phyloP scores from a whole-genome alignment of 805 yeast species.

The Wickerhamiella australiensis region DNA sequence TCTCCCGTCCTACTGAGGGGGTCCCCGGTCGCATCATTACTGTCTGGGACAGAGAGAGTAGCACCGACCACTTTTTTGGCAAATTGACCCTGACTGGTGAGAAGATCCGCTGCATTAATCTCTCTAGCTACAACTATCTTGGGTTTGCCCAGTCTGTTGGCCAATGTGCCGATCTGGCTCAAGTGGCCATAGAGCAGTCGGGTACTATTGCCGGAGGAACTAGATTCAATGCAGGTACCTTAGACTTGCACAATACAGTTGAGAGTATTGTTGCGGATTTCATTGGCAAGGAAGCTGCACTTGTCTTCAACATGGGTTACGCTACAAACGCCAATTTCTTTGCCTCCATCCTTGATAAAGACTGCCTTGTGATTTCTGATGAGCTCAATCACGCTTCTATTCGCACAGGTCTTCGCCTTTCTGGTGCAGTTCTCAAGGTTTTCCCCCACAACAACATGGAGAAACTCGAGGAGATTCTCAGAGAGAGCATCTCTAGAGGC shows the following conservation, averaged over 20 bases:
- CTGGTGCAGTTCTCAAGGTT: slow-evolving; percentile 87
- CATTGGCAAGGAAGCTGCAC: slow-evolving; percentile 80
- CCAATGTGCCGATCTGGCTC: slow-evolving; percentile 69
- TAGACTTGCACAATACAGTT: slow-evolving; percentile 58
- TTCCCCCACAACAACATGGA: slow-evolving; percentile 87
- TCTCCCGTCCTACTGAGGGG: slow-evolving; percentile 91
- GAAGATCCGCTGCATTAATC: slow-evolving; percentile 67
- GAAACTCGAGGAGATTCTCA: slow-evolving; percentile 57
- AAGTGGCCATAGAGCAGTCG: slow-evolving; percentile 47
- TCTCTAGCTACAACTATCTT: slow-evolving; percentile 83
- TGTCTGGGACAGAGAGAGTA: slow-evolving; percentile 61
- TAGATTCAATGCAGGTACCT: slow-evolving; percentile 60
- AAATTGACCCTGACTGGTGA: slow-evolving; percentile 66
- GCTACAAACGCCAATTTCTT: slow-evolving; percentile 89
- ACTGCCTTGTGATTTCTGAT: slow-evolving; percentile 89
- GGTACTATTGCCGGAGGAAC: slow-evolving; percentile 78
- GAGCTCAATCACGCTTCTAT: slow-evolving; percentile 92
- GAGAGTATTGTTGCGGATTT: slow-evolving; percentile 72
- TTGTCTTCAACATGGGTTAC: slow-evolving; percentile 86
- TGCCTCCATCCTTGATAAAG: slow-evolving; percentile 67
- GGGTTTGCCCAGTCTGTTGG: slow-evolving; percentile 98
- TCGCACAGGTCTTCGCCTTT: slow-evolving; percentile 82
- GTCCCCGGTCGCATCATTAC: slow-evolving; percentile 90
- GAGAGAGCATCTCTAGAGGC: slow-evolving; percentile 83
- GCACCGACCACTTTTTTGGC: slow-evolving; percentile 35